Percentiles rank a stretch among this genome's conserved stretches.
Conservation (phyloP, 768 basidiomycete species). For the Trametes cubensis region DNA sequence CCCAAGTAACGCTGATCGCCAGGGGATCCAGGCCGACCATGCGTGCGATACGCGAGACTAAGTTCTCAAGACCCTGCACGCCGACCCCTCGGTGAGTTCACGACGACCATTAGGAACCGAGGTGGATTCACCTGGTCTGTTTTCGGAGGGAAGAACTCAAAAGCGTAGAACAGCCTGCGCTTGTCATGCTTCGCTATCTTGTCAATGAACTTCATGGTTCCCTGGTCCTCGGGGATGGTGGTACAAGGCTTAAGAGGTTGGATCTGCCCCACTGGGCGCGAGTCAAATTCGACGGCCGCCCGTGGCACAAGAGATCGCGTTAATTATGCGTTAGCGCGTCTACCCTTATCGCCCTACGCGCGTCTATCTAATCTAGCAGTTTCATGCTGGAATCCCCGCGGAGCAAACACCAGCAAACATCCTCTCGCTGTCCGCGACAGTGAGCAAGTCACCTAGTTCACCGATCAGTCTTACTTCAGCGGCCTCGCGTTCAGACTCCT, state of each 20-base stretch:
- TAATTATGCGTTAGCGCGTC: background rate
- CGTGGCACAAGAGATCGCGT: background rate
- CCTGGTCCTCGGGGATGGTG: background rate
- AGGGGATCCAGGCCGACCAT: slow-evolving; percentile 76
- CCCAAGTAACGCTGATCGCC: slow-evolving; percentile 95
- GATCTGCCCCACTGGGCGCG: slow-evolving; percentile 5
- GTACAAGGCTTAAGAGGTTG: background rate
- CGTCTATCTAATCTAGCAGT: slow-evolving; percentile 20
- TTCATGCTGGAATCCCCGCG: slow-evolving; percentile 1
- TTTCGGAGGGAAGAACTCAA: slow-evolving; percentile 97
- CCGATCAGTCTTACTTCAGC: background rate
- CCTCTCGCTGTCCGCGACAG: slow-evolving; percentile 22
- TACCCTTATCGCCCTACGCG: background rate
- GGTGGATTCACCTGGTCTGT: slow-evolving; percentile 72
- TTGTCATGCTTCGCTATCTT: slow-evolving; percentile 55
- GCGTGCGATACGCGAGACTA: slow-evolving; percentile 84
- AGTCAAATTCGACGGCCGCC: slow-evolving; percentile 21
- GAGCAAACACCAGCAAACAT: slow-evolving; percentile 20
- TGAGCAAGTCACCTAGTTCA: slow-evolving; percentile 12
- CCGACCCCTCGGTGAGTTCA: slow-evolving; percentile 11
- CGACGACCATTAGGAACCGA: slow-evolving; percentile 6
- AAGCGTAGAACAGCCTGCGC: slow-evolving; percentile 78
- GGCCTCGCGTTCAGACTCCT: background rate
- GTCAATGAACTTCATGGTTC: slow-evolving; percentile 70
- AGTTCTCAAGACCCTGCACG: slow-evolving; percentile 84